Evolutionary conservation across 225 moss, liverwort and hornwort genomes (phyloP).

Genomic region (Pseudoscleropodium purum): DNA sequence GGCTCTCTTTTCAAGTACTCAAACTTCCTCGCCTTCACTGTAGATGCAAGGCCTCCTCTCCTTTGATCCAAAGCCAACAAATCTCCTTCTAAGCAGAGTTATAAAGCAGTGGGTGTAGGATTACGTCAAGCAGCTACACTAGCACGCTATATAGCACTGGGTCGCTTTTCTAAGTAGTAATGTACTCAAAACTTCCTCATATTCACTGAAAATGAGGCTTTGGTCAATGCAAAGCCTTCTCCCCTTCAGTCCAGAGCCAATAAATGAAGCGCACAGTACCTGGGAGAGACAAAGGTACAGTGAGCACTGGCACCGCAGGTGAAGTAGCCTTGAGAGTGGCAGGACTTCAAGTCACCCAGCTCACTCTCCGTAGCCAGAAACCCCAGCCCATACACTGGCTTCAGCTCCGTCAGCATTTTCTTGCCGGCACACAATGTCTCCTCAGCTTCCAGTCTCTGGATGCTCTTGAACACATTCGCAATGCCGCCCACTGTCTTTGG

Average conservation of each 20-base stretch:
- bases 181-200: background rate
- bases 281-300: constrained; percentile 43
- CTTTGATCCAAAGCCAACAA: background rate
- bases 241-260: background rate
- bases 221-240: background rate
- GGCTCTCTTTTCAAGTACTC: background rate
- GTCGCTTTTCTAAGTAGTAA: background rate
- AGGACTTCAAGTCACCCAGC: background rate
- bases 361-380: constrained; percentile 11
- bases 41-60: background rate
- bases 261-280: background rate
- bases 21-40: background rate
- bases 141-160: background rate
- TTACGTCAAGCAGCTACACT: background rate
- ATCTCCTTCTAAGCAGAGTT: background rate
- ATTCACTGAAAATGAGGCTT: background rate
- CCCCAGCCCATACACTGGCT: constrained; percentile 7
- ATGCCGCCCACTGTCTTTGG: constrained; percentile 26
- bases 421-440: constrained; percentile 34
- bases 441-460: constrained; percentile 38
- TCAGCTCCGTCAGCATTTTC: constrained; percentile 24
- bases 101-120: background rate
- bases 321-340: constrained; percentile 10
- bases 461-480: constrained; percentile 30
- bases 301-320: constrained; percentile 44